phyloP scores from a whole-genome alignment of 805 yeast species.

The Teunomyces cretensis region DNA sequence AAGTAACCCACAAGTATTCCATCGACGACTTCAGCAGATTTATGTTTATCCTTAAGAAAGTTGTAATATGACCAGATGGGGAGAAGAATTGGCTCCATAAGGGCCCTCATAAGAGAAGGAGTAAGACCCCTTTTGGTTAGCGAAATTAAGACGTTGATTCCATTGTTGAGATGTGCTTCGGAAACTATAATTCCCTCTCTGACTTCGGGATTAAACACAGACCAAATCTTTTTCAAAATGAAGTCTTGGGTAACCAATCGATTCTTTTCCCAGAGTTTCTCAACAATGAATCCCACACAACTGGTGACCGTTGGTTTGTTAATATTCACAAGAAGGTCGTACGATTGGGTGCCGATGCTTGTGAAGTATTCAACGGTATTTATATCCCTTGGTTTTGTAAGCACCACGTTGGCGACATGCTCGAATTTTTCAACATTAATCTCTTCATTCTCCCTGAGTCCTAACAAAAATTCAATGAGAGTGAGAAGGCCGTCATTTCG shows the following conservation, averaged over 20 bases:
- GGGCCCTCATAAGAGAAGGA: slow-evolving; percentile 20
- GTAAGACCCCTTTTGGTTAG: slow-evolving; percentile 44
- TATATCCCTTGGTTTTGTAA: slow-evolving; percentile 58
- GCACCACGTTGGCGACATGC: slow-evolving; percentile 62
- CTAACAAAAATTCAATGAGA: slow-evolving; percentile 73
- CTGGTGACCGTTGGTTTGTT: slow-evolving; percentile 62
- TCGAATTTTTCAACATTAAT: slow-evolving; percentile 65
- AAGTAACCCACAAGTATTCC: slow-evolving; percentile 41
- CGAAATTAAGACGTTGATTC: slow-evolving; percentile 64
- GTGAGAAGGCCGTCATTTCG: slow-evolving; percentile 65
- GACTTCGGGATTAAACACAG: slow-evolving; percentile 36
- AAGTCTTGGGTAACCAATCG: slow-evolving; percentile 56
- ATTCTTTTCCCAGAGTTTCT: slow-evolving; percentile 51
- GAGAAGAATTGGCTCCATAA: slow-evolving; percentile 31
- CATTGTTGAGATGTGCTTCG: slow-evolving; percentile 57
- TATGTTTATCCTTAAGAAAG: slow-evolving; percentile 29
- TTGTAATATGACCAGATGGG: slow-evolving; percentile 47
- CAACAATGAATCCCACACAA: slow-evolving; percentile 55
- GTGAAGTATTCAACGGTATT: slow-evolving; percentile 51
- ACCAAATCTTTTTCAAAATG: slow-evolving; percentile 52
- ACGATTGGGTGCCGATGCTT: slow-evolving; percentile 63
- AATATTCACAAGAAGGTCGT: slow-evolving; percentile 53
- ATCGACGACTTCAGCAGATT: slow-evolving; percentile 33
- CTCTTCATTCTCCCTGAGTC: slow-evolving; percentile 71
- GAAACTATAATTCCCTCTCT: slow-evolving; percentile 30